Percentiles rank a stretch among this genome's conserved stretches.
phyloP scores from a whole-genome alignment of 2,329 filamentous ascomycete species.

The Colletotrichum camelliae region DNA sequence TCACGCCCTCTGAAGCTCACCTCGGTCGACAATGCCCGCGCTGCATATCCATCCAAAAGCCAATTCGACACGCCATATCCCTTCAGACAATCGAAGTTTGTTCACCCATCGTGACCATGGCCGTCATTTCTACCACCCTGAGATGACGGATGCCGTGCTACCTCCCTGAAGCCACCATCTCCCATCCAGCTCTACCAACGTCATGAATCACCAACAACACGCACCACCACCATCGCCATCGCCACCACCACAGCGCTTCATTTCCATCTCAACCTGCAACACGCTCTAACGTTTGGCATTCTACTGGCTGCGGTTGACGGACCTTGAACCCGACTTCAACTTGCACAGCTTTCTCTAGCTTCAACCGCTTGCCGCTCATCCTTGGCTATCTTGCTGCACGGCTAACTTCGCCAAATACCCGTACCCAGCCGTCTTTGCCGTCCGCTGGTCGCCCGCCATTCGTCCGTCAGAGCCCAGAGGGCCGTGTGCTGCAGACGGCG shows the following conservation, averaged over 20 bases:
- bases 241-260: not conserved
- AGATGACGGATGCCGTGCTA: not conserved
- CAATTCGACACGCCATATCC: not conserved
- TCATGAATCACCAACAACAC: not conserved
- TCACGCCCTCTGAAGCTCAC: not conserved
- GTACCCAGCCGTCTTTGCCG: constrained; percentile 15
- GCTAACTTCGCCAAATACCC: constrained; percentile 7
- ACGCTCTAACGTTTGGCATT: not conserved
- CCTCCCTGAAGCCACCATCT: not conserved
- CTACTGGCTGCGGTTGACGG: not conserved
- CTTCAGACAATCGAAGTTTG: not conserved
- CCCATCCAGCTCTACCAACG: not conserved
- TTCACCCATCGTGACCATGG: not conserved
- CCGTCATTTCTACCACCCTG: not conserved
- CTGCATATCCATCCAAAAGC: not conserved
- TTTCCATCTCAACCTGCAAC: not conserved
- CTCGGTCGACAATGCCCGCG: not conserved
- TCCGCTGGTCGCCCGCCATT: not conserved
- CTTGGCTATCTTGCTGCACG: not conserved
- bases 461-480: not conserved
- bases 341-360: not conserved
- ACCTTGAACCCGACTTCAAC: not conserved
- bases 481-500: not conserved
- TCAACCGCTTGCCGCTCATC: not conserved
- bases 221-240: not conserved